Evolutionary conservation across 75 land plant genomes (phyloP).

Genomic region (Sequoia sempervirens): DNA sequence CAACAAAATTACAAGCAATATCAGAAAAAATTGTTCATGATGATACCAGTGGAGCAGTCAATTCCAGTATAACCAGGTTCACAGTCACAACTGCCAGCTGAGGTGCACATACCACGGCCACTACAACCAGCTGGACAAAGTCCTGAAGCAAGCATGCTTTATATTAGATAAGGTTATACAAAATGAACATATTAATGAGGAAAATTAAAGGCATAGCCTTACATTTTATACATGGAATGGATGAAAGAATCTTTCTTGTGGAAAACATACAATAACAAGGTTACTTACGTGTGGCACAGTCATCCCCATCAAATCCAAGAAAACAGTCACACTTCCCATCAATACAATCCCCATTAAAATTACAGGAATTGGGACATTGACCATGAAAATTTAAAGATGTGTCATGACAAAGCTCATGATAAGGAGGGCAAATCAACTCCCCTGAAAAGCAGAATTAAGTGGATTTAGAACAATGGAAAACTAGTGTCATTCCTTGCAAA

Average conservation of each 20-base stretch:
- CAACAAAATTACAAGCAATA: background rate
- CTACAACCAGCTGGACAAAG: slow-evolving; percentile 75
- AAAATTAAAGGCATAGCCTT: background rate
- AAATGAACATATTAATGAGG: background rate
- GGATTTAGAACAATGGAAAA: background rate
- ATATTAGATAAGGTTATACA: background rate
- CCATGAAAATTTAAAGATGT: slow-evolving; percentile 35
- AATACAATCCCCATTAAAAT: slow-evolving; percentile 83
- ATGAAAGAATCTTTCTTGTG: background rate
- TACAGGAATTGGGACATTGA: slow-evolving; percentile 71
- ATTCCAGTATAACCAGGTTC: slow-evolving; percentile 74
- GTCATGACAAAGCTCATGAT: slow-evolving; percentile 73
- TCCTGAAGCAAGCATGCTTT: slow-evolving; percentile 34
- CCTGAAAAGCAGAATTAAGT: slow-evolving; percentile 43
- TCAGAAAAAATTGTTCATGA: background rate
- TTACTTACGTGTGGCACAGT: slow-evolving; percentile 74
- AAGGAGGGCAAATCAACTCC: slow-evolving; percentile 81
- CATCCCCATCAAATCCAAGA: slow-evolving; percentile 78
- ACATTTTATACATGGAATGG: background rate
- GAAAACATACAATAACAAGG: background rate
- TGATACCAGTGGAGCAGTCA: slow-evolving; percentile 93
- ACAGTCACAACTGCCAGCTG: slow-evolving; percentile 73
- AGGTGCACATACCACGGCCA: slow-evolving; percentile 72
- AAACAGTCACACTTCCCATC: slow-evolving; percentile 86
- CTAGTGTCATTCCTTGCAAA: background rate